Percentiles rank a stretch among this genome's conserved stretches.
These are phyloP conservation scores for Chrysanthemum seticuspe DNA, from an alignment of 129 eudicot genomes.

Conservation along the genomic window DNA sequence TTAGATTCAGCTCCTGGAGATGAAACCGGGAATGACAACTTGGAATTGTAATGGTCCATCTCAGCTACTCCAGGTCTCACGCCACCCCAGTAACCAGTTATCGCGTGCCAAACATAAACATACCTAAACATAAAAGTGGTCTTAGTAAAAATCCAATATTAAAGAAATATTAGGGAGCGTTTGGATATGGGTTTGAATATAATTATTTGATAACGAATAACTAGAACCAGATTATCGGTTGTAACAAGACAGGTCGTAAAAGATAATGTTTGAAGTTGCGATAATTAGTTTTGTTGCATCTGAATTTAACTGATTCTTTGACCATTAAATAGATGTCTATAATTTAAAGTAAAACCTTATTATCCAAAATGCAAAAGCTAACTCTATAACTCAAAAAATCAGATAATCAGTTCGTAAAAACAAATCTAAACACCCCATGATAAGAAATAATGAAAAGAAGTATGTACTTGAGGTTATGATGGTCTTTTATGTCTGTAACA, in stretches of 20 bases:
- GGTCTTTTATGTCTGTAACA: constrained; percentile 66
- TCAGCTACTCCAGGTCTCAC: constrained; percentile 67
- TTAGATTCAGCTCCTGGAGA: constrained; percentile 71
- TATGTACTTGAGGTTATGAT: constrained; percentile 57
- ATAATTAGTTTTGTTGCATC: no score
- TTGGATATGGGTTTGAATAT: neutral
- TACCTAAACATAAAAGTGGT: constrained; percentile 43
- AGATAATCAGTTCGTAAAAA: neutral
- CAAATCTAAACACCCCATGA: neutral
- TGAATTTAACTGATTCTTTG: no score
- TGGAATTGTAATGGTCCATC: constrained; percentile 75
- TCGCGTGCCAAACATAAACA: constrained; percentile 92
- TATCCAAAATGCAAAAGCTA: no score
- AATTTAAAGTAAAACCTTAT: no score
- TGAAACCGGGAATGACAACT: constrained; percentile 57
- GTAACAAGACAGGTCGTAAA: no score
- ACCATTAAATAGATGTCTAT: no score
- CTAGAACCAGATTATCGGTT: no score
- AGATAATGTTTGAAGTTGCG: no score
- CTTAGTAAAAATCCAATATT: neutral
- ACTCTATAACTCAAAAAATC: no score
- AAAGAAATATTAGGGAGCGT: neutral
- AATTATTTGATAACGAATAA: no score
- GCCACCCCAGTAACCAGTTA: constrained; percentile 95
- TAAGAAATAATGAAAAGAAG: neutral